These are phyloP conservation scores for Pestalotiopsis sp. DNA, from an alignment of 2,329 filamentous ascomycete genomes.

Conservation along the genomic window DNA sequence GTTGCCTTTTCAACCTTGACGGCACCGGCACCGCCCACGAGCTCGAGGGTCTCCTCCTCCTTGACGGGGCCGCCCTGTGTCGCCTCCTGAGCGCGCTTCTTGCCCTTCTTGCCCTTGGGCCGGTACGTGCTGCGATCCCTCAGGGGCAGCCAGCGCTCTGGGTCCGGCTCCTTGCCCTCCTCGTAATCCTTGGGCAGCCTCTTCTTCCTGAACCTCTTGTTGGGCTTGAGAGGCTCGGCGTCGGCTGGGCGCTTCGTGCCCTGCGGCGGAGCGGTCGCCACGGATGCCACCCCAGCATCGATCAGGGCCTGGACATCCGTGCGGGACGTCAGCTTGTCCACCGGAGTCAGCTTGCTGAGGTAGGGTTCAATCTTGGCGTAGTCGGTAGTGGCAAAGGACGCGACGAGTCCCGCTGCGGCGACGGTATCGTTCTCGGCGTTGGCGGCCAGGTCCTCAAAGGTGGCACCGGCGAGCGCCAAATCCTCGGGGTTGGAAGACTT, in stretches of 20 bases:
- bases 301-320: conserved; percentile 67
- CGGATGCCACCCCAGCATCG: conserved; percentile 62
- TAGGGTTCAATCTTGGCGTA: conserved; percentile 58
- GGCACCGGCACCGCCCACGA: conserved; percentile 64
- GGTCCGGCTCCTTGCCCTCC: conserved; percentile 78
- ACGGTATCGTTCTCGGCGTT: conserved; percentile 69
- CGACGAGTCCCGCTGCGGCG: conserved; percentile 82
- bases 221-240: conserved; percentile 41
- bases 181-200: conserved; percentile 73
- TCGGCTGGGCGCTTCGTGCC: conserved; percentile 53
- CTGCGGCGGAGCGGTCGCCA: conserved; percentile 41
- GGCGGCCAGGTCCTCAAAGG: conserved; percentile 74
- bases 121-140: conserved; percentile 86
- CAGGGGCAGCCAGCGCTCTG: conserved; percentile 91
- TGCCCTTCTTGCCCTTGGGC: conserved; percentile 90
- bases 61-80: conserved; percentile 85
- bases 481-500: conserved; percentile 73
- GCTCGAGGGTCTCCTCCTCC: conserved; percentile 69
- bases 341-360: conserved; percentile 59
- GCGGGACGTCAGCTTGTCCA: conserved; percentile 62
- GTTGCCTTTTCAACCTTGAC: conserved; percentile 66
- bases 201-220: conserved; percentile 55
- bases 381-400: conserved; percentile 70
- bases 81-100: conserved; percentile 75
- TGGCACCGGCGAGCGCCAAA: conserved; percentile 70